Base-by-base conservation (phyloP, 495 filamentous ascomycete species). In the Talaromyces borbonicus region DNA sequence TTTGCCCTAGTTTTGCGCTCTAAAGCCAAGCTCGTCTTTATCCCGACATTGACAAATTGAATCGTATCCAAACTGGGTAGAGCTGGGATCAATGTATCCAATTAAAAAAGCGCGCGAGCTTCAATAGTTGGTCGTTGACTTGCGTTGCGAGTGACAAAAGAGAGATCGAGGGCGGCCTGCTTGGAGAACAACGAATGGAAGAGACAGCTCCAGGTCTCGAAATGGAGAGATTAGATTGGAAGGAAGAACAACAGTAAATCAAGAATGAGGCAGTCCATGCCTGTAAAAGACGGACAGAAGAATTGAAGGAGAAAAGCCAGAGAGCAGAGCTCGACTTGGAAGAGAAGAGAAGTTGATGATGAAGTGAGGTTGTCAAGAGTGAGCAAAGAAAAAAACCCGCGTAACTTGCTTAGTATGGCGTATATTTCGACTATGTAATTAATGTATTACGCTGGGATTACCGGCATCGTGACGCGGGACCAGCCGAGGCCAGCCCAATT, bases 181-280 rank as follows among this genome's bases (percentile, higher is more conserved):
- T 38, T 38, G 35, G 35, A n/a, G n/a, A 11, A 38, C 35, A 38
- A 43, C 26, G 22, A 38, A 53, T 29, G 31, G 47, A 47, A 38
- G 19, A 41, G 38, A 41, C 38, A 41, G 19, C 38, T 15, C 38
- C 38, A 41, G 38, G 38, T 41, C 38, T 41, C 38, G 42, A 33
- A 31, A 43, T 9, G 31, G 38, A n/a, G 38, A 14, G 20, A 14
- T 41, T 26, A 7, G 22, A 26, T 5, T 26, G n/a, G n/a, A n/a
- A n/a, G n/a, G 7, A 11, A 41, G 38, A 41, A 25, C 38, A 41
- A 20, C 18, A 43, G 27, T n/a, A 37, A 19, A 41, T 32, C 29
- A 14, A 16, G 36, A 49, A 36, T 19, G 43, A 27, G 38, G 38
- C 38, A 41, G 11, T 41, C 38, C 38, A 41, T 41, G 38, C 38